Evolutionary conservation across 2,329 filamentous ascomycete genomes (phyloP).

Genomic region (Paecilomyces fulvus): DNA sequence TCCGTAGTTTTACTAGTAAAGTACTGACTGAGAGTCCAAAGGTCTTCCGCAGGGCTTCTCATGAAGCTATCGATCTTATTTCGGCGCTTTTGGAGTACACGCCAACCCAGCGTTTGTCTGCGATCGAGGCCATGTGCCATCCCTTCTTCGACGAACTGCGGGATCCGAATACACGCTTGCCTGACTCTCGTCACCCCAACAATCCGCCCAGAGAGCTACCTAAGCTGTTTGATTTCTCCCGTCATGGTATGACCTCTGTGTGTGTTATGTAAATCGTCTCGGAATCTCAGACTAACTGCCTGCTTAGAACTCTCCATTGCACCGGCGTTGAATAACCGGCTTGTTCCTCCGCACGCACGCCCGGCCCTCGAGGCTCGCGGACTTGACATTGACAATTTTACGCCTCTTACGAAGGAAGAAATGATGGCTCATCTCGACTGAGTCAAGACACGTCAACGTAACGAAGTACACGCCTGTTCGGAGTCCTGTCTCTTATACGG

Average conservation of each 20-base stretch:
- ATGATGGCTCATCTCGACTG: conserved; percentile 98
- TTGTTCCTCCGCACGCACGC: conserved; percentile 78
- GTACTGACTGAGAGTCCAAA: conserved; percentile 24
- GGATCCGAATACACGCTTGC: conserved; percentile 81
- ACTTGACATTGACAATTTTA: conserved; percentile 90
- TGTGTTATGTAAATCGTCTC: background rate
- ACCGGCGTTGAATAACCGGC: conserved; percentile 73
- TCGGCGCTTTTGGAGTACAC: conserved; percentile 93
- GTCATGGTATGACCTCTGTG: conserved; percentile 64
- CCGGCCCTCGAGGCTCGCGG: conserved; percentile 65
- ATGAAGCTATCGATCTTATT: conserved; percentile 89
- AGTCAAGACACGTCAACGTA: conserved; percentile 34
- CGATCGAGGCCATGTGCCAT: conserved; percentile 94
- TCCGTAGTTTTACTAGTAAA: background rate
- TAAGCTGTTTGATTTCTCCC: conserved; percentile 83
- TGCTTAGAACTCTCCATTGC: conserved; percentile 85
- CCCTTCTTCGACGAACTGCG: conserved; percentile 97
- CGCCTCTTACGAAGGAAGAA: conserved; percentile 81
- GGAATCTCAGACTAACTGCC: conserved; percentile 9
- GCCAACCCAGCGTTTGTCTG: conserved; percentile 85
- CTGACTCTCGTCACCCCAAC: conserved; percentile 85
- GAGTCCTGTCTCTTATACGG: conserved; percentile 25
- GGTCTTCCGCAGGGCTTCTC: conserved; percentile 94
- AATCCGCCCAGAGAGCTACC: conserved; percentile 75
- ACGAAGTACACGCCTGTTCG: conserved; percentile 31